These are phyloP conservation scores for Fusarium xylarioides DNA, from an alignment of 2,329 filamentous ascomycete genomes.

Conservation along the genomic window DNA sequence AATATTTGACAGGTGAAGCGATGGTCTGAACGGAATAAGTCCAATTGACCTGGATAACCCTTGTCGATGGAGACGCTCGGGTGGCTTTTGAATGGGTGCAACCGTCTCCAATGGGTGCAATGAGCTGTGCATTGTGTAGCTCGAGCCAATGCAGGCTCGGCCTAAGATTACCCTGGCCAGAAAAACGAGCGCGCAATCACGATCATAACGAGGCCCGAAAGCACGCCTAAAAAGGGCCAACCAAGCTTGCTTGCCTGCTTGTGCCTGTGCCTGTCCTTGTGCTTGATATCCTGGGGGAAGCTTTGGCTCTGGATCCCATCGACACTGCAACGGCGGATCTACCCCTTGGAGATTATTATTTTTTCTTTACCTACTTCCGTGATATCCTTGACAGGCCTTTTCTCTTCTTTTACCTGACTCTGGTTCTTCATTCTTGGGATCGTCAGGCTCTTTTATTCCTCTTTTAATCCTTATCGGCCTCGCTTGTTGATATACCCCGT, in stretches of 20 bases:
- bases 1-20: conserved; percentile 16
- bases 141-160: conserved; percentile 27
- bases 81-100: conserved; percentile 27
- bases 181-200: conserved; percentile 23
- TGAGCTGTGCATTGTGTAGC: conserved; percentile 31
- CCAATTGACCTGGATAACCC: conserved; percentile 27
- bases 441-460: conserved; percentile 7
- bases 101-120: conserved; percentile 19
- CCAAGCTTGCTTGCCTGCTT: neutral
- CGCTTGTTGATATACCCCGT: conserved; percentile 26
- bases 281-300: conserved; percentile 16
- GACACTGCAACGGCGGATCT: conserved; percentile 26
- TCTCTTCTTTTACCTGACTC: conserved; percentile 8
- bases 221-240: conserved; percentile 10
- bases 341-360: conserved; percentile 11
- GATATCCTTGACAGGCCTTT: conserved; percentile 2
- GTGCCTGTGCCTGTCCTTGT: neutral
- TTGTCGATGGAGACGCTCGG: conserved; percentile 26
- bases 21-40: conserved; percentile 8
- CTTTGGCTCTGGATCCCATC: conserved; percentile 27
- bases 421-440: neutral
- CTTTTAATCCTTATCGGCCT: conserved; percentile 25
- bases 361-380: neutral
- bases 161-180: conserved; percentile 31
- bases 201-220: conserved; percentile 19